Percentiles rank a stretch among this genome's conserved stretches.
Evolutionary conservation across 1,284 basidiomycete species (phyloP).

Genomic region (Volvariella surrecta): DNA sequence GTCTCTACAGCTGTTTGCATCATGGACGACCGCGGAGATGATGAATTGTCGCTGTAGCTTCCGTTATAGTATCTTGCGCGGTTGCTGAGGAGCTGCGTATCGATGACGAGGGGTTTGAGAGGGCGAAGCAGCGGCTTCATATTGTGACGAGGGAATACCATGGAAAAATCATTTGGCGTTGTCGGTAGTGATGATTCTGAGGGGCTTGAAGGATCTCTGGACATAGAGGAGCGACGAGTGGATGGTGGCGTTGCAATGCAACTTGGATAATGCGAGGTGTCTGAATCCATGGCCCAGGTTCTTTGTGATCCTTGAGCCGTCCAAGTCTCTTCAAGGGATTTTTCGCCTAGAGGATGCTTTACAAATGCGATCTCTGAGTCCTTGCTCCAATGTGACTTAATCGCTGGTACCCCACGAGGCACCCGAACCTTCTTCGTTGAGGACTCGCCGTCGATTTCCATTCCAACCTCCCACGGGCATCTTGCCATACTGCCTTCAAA

Average conservation of each 20-base stretch:
- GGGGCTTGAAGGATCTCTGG: not conserved
- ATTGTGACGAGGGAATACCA: not conserved
- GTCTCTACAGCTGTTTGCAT: slow-evolving; percentile 1
- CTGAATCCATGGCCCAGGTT: not conserved
- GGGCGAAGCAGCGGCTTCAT: not conserved
- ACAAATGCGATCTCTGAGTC: not conserved
- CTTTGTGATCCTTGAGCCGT: not conserved
- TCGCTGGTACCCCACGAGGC: not conserved
- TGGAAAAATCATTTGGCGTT: not conserved
- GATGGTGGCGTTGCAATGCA: not conserved
- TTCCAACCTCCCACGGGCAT: slow-evolving; percentile 64
- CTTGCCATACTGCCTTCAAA: slow-evolving; percentile 74
- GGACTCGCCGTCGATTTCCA: slow-evolving; percentile 25
- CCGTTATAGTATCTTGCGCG: not conserved
- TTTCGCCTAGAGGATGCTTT: not conserved
- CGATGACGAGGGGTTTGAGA: not conserved
- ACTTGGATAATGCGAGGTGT: not conserved
- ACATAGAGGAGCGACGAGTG: not conserved
- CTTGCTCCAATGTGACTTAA: slow-evolving; percentile 1
- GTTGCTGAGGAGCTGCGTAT: not conserved
- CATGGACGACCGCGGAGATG: not conserved
- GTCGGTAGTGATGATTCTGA: not conserved
- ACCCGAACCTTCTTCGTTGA: not conserved
- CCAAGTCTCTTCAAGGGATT: not conserved
- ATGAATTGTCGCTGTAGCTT: not conserved